Base-by-base conservation (phyloP, 805 yeast species). In the Wickerhamomyces sydowiorum region DNA sequence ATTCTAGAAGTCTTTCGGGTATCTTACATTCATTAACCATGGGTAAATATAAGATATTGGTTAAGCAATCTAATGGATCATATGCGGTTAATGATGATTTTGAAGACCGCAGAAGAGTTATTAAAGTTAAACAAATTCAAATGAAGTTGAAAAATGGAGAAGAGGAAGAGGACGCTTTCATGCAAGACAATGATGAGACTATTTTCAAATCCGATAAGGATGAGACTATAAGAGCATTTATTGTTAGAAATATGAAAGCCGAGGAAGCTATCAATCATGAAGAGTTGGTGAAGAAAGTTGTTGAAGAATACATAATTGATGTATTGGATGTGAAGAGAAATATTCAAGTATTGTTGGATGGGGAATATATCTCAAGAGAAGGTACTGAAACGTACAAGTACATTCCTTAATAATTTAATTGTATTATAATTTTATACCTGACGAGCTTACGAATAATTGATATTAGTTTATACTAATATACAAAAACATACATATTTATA, bases 21-120 rank as follows among this genome's bases (percentile, higher is more conserved):
- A 44, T 46, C 0, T 31, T 55, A n/a, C 48, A 53, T 37, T 57
- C 62, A 0, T 40, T 57, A n/a, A 48, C 51, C 2, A 44, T 39
- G 12, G 55, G 54, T 6, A 53, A 45, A 38, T 45, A 47, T 33
- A 50, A 48, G 23, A 38, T 56, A 3, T 28, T 56, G 35, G n/a
- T 36, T 10, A 52, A 49, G 30, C 41, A 35, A 19, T 28, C 14
- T 5, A 38, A 36, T 5, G 48, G 41, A 2, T 44, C 37, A 19
- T 48, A 45, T 27, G 15, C 33, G 2, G 34, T 51, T 18, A 57
- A 57, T 37, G 51, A 48, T 1, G 37, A 30, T 1, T 55, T 54
- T 44, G 39, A 41, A 14, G 51, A 50, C 15, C 46, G 44, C 25
- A 46, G 37, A 14, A 43, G 39, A 7, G 22, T 18, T 1, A 34